Evolutionary conservation across 1,284 basidiomycete species (phyloP), one percentile per base, ranked within the genome.

Genomic region (Marasmius tenuissimus): DNA sequence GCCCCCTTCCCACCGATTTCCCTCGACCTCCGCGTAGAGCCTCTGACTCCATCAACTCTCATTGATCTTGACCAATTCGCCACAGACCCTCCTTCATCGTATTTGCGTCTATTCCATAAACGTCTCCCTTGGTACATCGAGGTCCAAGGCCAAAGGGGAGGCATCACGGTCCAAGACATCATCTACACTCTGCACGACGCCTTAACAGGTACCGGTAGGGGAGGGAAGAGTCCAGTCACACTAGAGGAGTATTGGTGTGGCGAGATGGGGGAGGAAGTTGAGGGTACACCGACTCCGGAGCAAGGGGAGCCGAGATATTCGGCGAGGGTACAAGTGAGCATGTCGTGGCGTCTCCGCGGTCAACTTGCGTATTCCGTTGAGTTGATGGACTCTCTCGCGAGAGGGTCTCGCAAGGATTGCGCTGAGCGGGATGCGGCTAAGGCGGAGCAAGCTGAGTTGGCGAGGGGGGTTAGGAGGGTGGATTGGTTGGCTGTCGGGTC

Each of bases 401-500:
- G 2, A 2, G 45, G 45, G 16, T 16, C 7, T 2, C 7, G 14
- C 2, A 14, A 47, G 1, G 27, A 34, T 16, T 33, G 2, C 18
- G 52, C 37, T 6, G 1, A n/a, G 11, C 14, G 5, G 20, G 50
- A 27, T 9, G 50, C 4, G 6, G 16, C 3, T 27, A 37, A 38
- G 27, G 52, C 9, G 4, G 52, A 54, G 38, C 34, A 18, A 14
- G 37, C 7, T 11, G 52, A 54, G 14, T 38, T 38, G 52, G 51
- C 51, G 33, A 53, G 51, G 16, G 52, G 52, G 3, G 52, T 54
- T 33, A 54, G 52, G 35, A 54, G 34, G 35, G 52, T 54, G 2
- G 52, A 54, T 54, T 54, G 52, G 52, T 38, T 53, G 51, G 51
- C 51, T 34, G 18, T 53, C 38, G 51, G 51, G 9, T 5, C 52